phyloP scores from a whole-genome alignment of 768 basidiomycete species.

The Piloderma croceum region DNA sequence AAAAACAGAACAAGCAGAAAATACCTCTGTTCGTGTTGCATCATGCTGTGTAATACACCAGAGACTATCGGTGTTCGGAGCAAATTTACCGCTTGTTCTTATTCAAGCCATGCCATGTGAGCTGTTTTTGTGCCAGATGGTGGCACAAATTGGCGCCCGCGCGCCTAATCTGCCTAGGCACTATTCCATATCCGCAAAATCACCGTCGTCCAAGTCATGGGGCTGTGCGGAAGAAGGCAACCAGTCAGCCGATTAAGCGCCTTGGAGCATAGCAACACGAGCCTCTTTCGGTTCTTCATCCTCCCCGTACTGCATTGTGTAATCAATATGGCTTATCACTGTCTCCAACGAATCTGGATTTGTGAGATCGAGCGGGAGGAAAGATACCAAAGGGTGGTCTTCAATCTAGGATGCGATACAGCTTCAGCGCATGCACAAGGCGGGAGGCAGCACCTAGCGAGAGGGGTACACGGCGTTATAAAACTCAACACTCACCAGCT shows the following conservation, averaged over 20 bases:
- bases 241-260: slow-evolving; percentile 1
- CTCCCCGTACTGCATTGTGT: slow-evolving; percentile 98
- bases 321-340: slow-evolving; percentile 93
- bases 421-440: neutral
- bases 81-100: no score
- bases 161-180: no score
- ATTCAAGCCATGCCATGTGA: no score
- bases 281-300: slow-evolving; percentile 97
- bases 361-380: slow-evolving; percentile 90
- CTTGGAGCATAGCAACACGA: slow-evolving; percentile 12
- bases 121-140: no score
- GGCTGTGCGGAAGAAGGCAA: slow-evolving; percentile 46
- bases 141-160: no score
- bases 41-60: no score
- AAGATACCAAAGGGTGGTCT: slow-evolving; percentile 96
- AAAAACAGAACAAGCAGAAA: no score
- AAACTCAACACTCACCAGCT: slow-evolving; percentile 58
- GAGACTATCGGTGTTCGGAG: no score
- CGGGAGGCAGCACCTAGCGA: neutral
- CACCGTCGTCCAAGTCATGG: slow-evolving; percentile 88
- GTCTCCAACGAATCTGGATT: slow-evolving; percentile 85
- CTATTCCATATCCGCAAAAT: slow-evolving; percentile 74
- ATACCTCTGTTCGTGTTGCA: no score
- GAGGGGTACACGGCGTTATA: no score
- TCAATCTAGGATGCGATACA: slow-evolving; percentile 62